Evolutionary conservation across 1,284 basidiomycete species (phyloP).

Genomic region (Mycosarcoma mackinlayi): DNA sequence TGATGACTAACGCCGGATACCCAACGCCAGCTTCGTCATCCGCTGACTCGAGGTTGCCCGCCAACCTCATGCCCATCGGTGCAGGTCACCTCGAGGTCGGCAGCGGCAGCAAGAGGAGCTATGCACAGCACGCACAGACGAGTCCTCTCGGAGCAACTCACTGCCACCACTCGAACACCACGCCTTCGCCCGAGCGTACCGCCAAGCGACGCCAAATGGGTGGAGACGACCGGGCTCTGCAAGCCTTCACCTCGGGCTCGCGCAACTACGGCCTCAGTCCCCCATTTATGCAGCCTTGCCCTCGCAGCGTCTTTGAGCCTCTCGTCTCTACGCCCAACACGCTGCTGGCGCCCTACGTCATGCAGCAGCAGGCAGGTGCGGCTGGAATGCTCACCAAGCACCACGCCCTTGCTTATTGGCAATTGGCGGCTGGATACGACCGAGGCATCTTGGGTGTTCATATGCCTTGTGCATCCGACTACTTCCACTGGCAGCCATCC

Average conservation of each 20-base stretch:
- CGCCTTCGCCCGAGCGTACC: conserved; percentile 39
- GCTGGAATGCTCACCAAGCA: conserved; percentile 29
- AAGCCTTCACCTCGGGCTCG: conserved; percentile 17
- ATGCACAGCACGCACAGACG: conserved; percentile 31
- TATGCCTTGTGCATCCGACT: conserved; percentile 45
- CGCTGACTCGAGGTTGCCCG: conserved; percentile 20
- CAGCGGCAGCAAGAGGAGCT: conserved; percentile 32
- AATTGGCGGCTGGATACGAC: conserved; percentile 47
- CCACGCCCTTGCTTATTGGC: conserved; percentile 50
- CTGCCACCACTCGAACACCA: conserved; percentile 21
- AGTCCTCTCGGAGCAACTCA: conserved; percentile 28
- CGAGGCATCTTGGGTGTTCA: conserved; percentile 51
- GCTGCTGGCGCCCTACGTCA: conserved; percentile 42
- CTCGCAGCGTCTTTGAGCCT: conserved; percentile 48
- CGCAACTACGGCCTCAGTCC: conserved; percentile 46
- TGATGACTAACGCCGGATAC: conserved; percentile 38
- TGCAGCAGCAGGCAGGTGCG: conserved; percentile 25
- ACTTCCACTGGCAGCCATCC: conserved; percentile 43
- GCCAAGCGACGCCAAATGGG: conserved; percentile 35
- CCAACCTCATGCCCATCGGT: neutral
- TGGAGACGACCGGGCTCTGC: conserved; percentile 19
- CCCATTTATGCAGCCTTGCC: conserved; percentile 44
- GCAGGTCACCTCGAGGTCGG: conserved; percentile 10
- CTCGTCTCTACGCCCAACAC: conserved; percentile 53
- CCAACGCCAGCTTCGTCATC: conserved; percentile 28